phyloP scores from a whole-genome alignment of 176 grass and related monocot genomes.

The Phyllostachys edulis region DNA sequence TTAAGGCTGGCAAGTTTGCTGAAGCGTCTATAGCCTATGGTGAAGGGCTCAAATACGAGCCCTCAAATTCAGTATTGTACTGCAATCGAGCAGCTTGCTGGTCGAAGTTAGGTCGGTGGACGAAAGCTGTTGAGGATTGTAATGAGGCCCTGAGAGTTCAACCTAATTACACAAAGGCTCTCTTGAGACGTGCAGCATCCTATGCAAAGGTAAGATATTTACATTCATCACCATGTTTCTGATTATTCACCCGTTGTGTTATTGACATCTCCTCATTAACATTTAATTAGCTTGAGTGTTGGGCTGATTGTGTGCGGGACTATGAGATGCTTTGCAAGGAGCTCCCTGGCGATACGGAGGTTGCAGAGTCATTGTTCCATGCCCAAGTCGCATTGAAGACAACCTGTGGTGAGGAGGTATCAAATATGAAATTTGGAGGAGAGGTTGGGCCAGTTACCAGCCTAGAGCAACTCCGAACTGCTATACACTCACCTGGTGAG shows the following conservation, averaged over 20 bases:
- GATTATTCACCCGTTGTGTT: background rate
- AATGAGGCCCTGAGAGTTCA: constrained; percentile 58
- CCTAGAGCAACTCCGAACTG: constrained; percentile 62
- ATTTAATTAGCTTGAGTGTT: constrained; percentile 62
- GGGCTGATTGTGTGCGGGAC: constrained; percentile 71
- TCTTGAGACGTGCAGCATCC: constrained; percentile 61
- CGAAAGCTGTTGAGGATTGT: constrained; percentile 62
- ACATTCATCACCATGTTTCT: background rate
- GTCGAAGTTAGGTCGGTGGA: constrained; percentile 55
- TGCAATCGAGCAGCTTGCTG: constrained; percentile 70
- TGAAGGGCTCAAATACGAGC: constrained; percentile 64
- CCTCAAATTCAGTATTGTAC: constrained; percentile 52
- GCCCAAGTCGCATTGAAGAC: constrained; percentile 64
- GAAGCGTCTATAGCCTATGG: constrained; percentile 54
- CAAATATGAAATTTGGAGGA: constrained; percentile 58
- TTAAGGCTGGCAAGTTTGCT: constrained; percentile 46
- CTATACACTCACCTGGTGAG: constrained; percentile 58
- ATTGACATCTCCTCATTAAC: constrained; percentile 26
- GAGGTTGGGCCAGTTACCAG: constrained; percentile 53
- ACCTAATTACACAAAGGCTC: constrained; percentile 64
- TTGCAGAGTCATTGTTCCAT: constrained; percentile 52
- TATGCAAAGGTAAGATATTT: constrained; percentile 47
- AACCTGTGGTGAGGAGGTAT: constrained; percentile 54
- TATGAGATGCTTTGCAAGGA: constrained; percentile 69
- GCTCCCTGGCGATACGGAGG: constrained; percentile 45